Evolutionary conservation across 2,329 filamentous ascomycete species (phyloP), one percentile per base, ranked within the genome.

Genomic region (Monilinia fructigena): DNA sequence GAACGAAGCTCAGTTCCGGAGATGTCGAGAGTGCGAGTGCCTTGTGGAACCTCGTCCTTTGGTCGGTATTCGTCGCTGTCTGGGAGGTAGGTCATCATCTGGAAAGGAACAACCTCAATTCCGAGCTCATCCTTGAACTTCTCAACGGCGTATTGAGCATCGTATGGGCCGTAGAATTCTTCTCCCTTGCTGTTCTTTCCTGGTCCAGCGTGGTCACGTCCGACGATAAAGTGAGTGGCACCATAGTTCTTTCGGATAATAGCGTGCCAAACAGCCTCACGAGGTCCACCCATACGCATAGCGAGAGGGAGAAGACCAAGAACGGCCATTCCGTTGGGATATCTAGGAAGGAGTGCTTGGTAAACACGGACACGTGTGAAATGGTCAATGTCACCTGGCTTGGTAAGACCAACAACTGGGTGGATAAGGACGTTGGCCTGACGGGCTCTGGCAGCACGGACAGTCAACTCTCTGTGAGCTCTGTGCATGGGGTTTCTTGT

Each of bases 241-340:
- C 95, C 95, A 82, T 97, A 93, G 82, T 99, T 99, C 89, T 98
- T 99, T 78, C 95, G 93, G 85, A 99, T 99, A 76, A 99, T 97
- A 77, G 95, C 95, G 84, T 99, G 95, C 95, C 95, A 99, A 82
- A 99, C 93, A 73, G 95, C 95, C 84, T 99, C 95, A 73, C 95
- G 92, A 70, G 95, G 95, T 75, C 95, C 95, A 77, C 93, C 95
- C 95, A 99, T 99, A 78, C 95, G 91, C 95, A 99, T 99, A 75
- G 95, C 95, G 71, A 99, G 86, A 67, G 93, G 93, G 65, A 99
- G 86, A 53, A 99, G 91, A 80, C 93, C 94, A 71, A 99, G 87
- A 50, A 96, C 93, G 68, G 95, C 95, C 95, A 99, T 99, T 76
- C 95, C 95, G 80, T 98, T 99, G 80, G 95, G 95, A 82, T 99